Percentiles rank a stretch among this genome's conserved stretches.
These are phyloP conservation scores for Excoecaria cochinchinensis DNA, from an alignment of 345 rosid species.

Conservation along the genomic window DNA sequence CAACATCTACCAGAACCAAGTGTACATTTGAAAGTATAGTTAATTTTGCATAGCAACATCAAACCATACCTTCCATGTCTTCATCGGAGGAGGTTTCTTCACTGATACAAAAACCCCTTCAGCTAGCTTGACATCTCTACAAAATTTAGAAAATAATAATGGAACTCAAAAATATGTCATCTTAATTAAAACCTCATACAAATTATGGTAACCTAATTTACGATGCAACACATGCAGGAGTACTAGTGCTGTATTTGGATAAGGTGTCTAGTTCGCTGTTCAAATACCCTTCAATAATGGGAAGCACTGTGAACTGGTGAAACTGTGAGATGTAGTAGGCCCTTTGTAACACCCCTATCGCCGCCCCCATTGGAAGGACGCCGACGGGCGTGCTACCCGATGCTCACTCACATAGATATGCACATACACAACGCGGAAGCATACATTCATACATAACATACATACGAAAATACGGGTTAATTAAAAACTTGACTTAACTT, in stretches of 20 bases:
- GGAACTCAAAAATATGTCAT: slow-evolving; percentile 5
- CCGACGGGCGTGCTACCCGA: no score
- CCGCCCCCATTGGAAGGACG: no score
- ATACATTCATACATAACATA: no score
- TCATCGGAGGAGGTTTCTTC: slow-evolving; percentile 80
- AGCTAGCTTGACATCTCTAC: slow-evolving; percentile 72
- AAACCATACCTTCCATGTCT: slow-evolving; percentile 81
- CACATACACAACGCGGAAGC: no score
- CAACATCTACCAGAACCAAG: background rate
- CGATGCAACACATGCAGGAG: background rate
- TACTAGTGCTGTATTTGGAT: background rate
- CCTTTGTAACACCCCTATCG: no score
- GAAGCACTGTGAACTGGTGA: background rate
- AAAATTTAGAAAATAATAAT: slow-evolving; percentile 18
- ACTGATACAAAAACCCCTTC: slow-evolving; percentile 82
- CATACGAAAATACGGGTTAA: no score
- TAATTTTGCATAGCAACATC: slow-evolving; percentile 9
- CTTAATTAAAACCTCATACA: slow-evolving; percentile 3
- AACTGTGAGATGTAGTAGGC: background rate
- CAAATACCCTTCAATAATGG: background rate
- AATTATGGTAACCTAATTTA: background rate
- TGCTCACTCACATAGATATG: no score
- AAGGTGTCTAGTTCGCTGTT: background rate
- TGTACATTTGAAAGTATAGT: slow-evolving; percentile 2
- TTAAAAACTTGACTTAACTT: no score